Conservation (phyloP, 208 protist genomes). For the Wallacemonas sp. region DNA sequence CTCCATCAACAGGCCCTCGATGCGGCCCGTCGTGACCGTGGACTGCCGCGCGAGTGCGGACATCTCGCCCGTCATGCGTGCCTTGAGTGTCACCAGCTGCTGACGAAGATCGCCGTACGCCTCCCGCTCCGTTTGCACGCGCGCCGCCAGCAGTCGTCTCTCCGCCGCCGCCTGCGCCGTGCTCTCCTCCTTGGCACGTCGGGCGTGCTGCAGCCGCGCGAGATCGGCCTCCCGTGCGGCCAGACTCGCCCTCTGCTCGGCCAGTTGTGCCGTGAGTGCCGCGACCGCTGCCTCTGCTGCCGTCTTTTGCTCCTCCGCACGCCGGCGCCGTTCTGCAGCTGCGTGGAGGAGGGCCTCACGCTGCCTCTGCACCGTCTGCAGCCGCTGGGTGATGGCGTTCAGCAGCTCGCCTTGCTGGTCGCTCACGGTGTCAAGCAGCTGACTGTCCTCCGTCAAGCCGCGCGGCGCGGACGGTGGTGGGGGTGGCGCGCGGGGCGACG, state of each 20-base stretch:
- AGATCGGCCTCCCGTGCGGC: conserved; percentile 14
- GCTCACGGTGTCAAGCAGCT: conserved; percentile 14
- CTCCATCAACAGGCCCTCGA: conserved; percentile 11
- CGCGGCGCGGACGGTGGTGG: background rate
- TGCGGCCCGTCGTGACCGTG: background rate
- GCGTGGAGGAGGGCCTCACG: conserved; percentile 17
- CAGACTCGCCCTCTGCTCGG: conserved; percentile 14
- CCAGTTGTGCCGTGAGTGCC: conserved; percentile 20
- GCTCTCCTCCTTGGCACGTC: conserved; percentile 13
- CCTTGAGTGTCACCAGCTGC: conserved; percentile 23
- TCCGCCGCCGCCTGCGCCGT: conserved; percentile 12
- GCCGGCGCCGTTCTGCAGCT: conserved; percentile 8
- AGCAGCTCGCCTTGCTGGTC: conserved; percentile 26
- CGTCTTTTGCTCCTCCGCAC: conserved; percentile 16
- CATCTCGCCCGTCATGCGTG: conserved; percentile 21
- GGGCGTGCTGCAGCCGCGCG: conserved; percentile 9
- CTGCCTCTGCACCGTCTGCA: conserved; percentile 26
- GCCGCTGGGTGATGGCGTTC: conserved; percentile 24
- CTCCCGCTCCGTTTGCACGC: conserved; percentile 18
- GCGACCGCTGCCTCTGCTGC: conserved; percentile 17
- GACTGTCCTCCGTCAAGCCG: conserved; percentile 1
- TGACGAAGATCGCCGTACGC: conserved; percentile 16
- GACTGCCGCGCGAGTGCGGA: conserved; percentile 8
- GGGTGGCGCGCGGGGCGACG: background rate
- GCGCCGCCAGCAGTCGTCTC: conserved; percentile 11